Evolutionary conservation across 78 protist genomes (phyloP), one percentile per base, ranked within the genome.

Genomic region (Thecamonas trahens): DNA sequence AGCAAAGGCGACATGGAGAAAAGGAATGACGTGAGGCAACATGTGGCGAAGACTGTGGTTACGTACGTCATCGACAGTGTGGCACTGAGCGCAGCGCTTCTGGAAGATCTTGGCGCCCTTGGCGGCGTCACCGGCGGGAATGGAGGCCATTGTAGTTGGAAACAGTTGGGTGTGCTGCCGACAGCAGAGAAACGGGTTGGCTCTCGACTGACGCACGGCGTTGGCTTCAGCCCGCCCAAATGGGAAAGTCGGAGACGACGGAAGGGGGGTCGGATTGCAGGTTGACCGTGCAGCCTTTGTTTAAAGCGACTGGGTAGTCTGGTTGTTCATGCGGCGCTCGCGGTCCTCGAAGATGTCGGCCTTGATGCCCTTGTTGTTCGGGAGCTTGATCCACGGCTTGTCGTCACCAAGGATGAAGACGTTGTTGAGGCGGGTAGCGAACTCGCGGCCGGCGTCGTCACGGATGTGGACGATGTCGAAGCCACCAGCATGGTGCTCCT

Each of bases 391-490:
- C 62, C 49, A n/a, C 29, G 99, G 61, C 62, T 61, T 74, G 68
- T 39, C 96, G 79, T 80, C 49, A 70, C 99, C 99, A 57, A 98
- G 79, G 67, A 93, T 88, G 86, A 96, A 98, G 64, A 97, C 93
- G 92, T 98, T 95, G 76, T 53, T 26, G 14, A 74, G 28, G 58
- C 99, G 97, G 39, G 99, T 98, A 85, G 99, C 96, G 72, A 95
- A 98, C 44, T 59, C 29, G 76, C 90, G 85, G 67, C 98, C 98
- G 61, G 67, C 75, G 52, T 79, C 55, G 55, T 93, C 99, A 3
- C 81, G 83, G 62, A 98, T 54, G 92, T 95, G 96, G 39, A 94
- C 91, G 58, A 95, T 96, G 79, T 95, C 97, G 91, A 83, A 92
- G 38, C 91, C 70, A 29, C 99, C 99, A 14, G 62, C 89, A 79